A percentile compares a stretch with the other conserved stretches of the same genome.
phyloP scores from a whole-genome alignment of 2,329 filamentous ascomycete species.

The Knoxdaviesia capensis region DNA sequence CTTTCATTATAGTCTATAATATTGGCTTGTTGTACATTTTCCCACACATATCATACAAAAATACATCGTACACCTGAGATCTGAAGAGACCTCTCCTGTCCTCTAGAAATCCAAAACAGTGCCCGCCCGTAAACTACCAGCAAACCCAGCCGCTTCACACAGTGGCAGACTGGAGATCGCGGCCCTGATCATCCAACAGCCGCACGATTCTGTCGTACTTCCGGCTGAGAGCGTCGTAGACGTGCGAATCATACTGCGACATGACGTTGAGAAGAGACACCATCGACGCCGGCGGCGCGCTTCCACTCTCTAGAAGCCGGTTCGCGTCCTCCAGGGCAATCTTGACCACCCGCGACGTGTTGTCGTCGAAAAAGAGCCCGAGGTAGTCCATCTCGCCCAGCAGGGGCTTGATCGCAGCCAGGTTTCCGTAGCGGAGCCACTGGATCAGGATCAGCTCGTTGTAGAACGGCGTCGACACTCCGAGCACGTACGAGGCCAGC shows the following conservation, averaged over 20 bases:
- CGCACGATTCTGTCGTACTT: background rate
- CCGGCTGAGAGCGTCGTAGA: background rate
- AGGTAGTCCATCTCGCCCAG: slow-evolving; percentile 46
- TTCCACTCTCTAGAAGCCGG: background rate
- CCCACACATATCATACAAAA: background rate
- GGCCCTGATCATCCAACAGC: background rate
- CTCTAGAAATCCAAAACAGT: background rate
- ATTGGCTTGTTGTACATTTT: too few species aligned
- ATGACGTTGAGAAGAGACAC: background rate
- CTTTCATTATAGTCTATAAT: too few species aligned
- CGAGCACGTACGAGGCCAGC: slow-evolving; percentile 49
- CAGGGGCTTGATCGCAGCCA: slow-evolving; percentile 29
- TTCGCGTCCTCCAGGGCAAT: slow-evolving; percentile 7
- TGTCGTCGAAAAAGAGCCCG: slow-evolving; percentile 34
- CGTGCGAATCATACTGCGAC: slow-evolving; percentile 1
- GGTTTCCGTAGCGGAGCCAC: slow-evolving; percentile 41
- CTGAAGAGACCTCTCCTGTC: background rate
- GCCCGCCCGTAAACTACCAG: too few species aligned
- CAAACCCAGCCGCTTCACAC: too few species aligned
- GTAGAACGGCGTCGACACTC: slow-evolving; percentile 50
- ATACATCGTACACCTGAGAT: background rate
- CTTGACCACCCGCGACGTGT: slow-evolving; percentile 19
- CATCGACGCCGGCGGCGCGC: background rate
- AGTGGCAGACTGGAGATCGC: background rate
- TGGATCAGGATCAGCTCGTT: slow-evolving; percentile 41